phyloP scores from a whole-genome alignment of 2,329 filamentous ascomycete species.

The Huntiella abstrusa region DNA sequence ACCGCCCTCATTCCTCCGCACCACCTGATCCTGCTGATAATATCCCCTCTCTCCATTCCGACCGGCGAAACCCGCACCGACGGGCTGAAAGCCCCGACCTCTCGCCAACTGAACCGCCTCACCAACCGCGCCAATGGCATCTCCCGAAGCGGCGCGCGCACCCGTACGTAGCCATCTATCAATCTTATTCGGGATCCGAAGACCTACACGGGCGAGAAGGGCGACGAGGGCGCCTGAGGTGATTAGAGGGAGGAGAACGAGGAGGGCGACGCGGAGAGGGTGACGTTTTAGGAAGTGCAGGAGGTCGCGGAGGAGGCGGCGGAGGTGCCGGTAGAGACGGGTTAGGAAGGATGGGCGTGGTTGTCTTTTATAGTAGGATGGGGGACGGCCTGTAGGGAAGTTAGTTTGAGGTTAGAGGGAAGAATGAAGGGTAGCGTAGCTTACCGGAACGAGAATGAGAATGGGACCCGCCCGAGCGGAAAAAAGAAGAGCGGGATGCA shows the following conservation, averaged over 20 bases:
- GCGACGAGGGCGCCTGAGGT: conserved; percentile 66
- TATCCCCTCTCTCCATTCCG: neutral
- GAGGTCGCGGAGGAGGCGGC: conserved; percentile 62
- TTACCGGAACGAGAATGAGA: too few species aligned
- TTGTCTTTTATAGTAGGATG: conserved; percentile 58
- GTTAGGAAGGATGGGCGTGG: conserved; percentile 64
- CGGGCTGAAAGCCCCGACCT: conserved; percentile 16
- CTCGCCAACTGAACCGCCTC: conserved; percentile 36
- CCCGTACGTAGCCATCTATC: conserved; percentile 39
- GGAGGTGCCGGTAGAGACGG: conserved; percentile 55
- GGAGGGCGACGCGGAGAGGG: conserved; percentile 71
- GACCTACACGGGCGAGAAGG: conserved; percentile 59
- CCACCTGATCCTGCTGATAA: conserved; percentile 1
- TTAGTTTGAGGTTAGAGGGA: neutral
- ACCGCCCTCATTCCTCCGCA: neutral
- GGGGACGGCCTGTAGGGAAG: conserved; percentile 24
- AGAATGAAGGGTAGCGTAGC: neutral
- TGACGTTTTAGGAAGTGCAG: conserved; percentile 65
- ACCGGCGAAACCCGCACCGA: conserved; percentile 5
- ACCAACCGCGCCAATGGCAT: conserved; percentile 29
- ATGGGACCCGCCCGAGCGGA: too few species aligned
- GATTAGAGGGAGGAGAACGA: conserved; percentile 73
- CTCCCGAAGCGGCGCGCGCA: conserved; percentile 28
- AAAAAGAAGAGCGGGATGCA: too few species aligned
- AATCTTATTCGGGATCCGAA: conserved; percentile 50